A percentile compares a stretch with the other conserved stretches of the same genome.
These are phyloP conservation scores for Carex littledalei DNA, from an alignment of 176 grass and related monocot species.

Conservation along the genomic window DNA sequence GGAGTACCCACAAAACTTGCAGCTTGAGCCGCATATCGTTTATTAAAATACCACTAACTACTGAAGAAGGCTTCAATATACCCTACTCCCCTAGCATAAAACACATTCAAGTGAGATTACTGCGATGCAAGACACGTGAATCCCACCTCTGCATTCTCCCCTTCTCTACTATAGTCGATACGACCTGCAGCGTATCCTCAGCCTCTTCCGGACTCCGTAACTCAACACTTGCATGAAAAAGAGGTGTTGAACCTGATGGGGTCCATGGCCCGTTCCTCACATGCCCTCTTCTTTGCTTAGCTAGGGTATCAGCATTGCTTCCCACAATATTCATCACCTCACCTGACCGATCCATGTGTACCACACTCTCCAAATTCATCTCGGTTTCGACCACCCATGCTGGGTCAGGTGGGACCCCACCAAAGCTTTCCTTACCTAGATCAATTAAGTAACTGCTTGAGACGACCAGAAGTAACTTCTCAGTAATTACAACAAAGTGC, in stretches of 20 bases:
- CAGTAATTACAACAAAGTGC: conserved; percentile 58
- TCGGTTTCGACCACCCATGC: conserved; percentile 68
- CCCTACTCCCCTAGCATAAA: not conserved
- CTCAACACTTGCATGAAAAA: conserved; percentile 75
- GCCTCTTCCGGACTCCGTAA: conserved; percentile 65
- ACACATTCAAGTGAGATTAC: conserved; percentile 9
- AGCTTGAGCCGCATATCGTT: not conserved
- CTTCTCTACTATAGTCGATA: conserved; percentile 54
- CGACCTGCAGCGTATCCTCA: conserved; percentile 54
- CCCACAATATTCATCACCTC: conserved; percentile 86
- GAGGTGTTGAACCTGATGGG: conserved; percentile 42
- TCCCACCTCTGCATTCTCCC: conserved; percentile 35
- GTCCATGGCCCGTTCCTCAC: conserved; percentile 44
- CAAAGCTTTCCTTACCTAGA: conserved; percentile 51
- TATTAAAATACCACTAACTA: not conserved
- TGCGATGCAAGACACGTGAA: conserved; percentile 9
- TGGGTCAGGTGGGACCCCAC: conserved; percentile 64
- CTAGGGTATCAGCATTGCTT: conserved; percentile 65
- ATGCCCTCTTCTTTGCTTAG: conserved; percentile 46
- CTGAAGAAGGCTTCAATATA: not conserved
- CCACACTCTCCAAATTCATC: conserved; percentile 68
- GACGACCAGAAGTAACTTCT: conserved; percentile 57
- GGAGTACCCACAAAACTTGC: not conserved
- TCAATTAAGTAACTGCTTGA: conserved; percentile 53
- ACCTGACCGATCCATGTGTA: conserved; percentile 75